Base-by-base conservation (phyloP, 345 rosid genomes). In the Hypericum androsaemum region DNA sequence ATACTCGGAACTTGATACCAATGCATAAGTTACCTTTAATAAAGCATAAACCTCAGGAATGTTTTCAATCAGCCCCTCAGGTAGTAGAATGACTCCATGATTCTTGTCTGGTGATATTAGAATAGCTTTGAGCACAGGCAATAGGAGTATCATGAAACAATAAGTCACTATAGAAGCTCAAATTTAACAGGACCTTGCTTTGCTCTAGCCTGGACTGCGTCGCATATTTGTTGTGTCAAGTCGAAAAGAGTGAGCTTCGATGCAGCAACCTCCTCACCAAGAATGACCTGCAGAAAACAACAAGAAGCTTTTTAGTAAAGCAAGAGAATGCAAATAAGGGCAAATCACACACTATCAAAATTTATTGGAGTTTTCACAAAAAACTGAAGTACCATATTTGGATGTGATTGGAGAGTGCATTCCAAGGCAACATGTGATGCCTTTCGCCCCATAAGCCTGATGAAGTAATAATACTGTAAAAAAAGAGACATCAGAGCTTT, bases 241-340 rank as follows among this genome's bases (percentile, higher is more conserved):
- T 94, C 99, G 66, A 88, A 88, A 57, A 92, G 81, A 12, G 99
- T 92, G 70, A 92, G 81, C 81, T 92, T 88, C 43, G 99, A 92
- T 53, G 97, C 95, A 61, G 99, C 94, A 53, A 92, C 94, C 73
- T 92, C 99, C 80, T 92, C 99, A 5, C 95, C 99, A 41, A 92
- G 82, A 63, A 88, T 77, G 44, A 88, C 95, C 98, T 88, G 77
- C 17, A 56, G 54, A 49, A 62, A 42, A 22, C 32, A 54, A 22
- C 17, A 67, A 39, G 40, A 17, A 44, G 54, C 7, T 4, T 22
- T 50, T 2, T 17, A 15, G 17, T 11, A 35, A 28, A 41, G 17
- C 12, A 38, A 32, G 41, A 15, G 2, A 7, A 36, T 3, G n/a
- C 10, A 16, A 22, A 22, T 22, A 22, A 22, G 32, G 32, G 32